These are phyloP conservation scores for Colletotrichum godetiae DNA, from an alignment of 2,329 filamentous ascomycete species.

Conservation along the genomic window DNA sequence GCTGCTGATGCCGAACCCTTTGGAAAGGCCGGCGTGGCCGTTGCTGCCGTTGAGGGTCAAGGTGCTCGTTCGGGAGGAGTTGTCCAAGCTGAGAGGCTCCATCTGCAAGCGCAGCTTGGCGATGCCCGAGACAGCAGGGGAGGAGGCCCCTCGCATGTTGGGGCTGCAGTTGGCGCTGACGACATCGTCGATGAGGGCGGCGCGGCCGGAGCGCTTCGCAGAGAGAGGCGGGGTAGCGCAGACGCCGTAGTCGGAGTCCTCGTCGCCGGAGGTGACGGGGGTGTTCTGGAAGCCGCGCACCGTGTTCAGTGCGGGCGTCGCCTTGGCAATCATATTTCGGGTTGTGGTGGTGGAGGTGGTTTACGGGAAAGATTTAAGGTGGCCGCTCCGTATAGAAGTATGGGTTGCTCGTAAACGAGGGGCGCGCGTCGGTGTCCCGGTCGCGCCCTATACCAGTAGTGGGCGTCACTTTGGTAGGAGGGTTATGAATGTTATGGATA, in stretches of 20 bases:
- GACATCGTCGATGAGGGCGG: conserved; percentile 62
- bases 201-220: conserved; percentile 48
- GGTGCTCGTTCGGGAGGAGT: conserved; percentile 64
- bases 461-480: conserved; percentile 25
- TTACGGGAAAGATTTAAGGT: not conserved
- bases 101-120: conserved; percentile 85
- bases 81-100: conserved; percentile 78
- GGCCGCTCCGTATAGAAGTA: conserved; percentile 34
- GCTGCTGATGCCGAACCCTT: conserved; percentile 57
- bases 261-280: conserved; percentile 65
- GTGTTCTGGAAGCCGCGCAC: conserved; percentile 69
- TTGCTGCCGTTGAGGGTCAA: conserved; percentile 64
- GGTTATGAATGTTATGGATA: conserved; percentile 24
- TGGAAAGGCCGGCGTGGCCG: conserved; percentile 47
- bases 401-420: conserved; percentile 44
- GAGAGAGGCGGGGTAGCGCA: conserved; percentile 35
- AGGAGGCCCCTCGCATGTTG: conserved; percentile 61
- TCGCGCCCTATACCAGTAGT: conserved; percentile 28
- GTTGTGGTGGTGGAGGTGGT: conserved; percentile 4
- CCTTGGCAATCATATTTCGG: conserved; percentile 57
- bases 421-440: conserved; percentile 32
- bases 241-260: conserved; percentile 63
- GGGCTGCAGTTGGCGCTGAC: conserved; percentile 74
- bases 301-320: conserved; percentile 62
- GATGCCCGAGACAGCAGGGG: conserved; percentile 76